Base-by-base conservation (phyloP, 1,139 yeast genomes). In the Nematodospora anomalae region DNA sequence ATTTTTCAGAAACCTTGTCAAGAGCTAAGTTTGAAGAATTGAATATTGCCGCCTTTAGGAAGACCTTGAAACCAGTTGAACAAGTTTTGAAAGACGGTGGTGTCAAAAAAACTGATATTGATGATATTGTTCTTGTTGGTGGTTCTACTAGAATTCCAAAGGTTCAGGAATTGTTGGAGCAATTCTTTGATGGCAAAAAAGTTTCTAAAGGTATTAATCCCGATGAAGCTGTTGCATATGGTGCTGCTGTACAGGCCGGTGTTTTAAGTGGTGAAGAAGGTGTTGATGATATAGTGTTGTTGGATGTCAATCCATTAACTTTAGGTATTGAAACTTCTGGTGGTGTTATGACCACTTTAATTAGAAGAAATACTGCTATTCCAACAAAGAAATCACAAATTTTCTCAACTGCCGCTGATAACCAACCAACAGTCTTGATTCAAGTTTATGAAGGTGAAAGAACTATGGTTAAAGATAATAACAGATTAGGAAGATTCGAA, bases 101-200 rank as follows among this genome's bases (percentile, higher is more conserved):
- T 60, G 80, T 87, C 50, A 79, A 80, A 68, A 84, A 84, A 72
- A 70, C 80, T 37, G 94, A 85, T 51, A 77, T 89, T 50, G 94
- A 89, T 62, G 97, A 89, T 60, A 86, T 89, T 62, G 97, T 89
- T 31, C 76, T 89, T 42, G 97, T 89, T 54, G 97, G 97, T 75
- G 97, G 97, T 70, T 89, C 97, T 33, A 89, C 97, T 44, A 88
- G 97, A 80, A 89, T 89, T 73, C 97, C 97, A 69, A 89, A 88
- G 76, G 96, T 89, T 50, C 96, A 87, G 74, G 85, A 85, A 67
- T 76, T 89, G 55, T 76, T 89, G 51, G 95, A 89, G 69, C 76
- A 79, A 51, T 88, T 71, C 79, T 89, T 89, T 67, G 83, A 83
- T 60, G 95, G 95, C 57, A 89, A 89, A 78, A 85, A 88, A 72